phyloP scores from a whole-genome alignment of 306 rosid genomes.

The Acmispon strigosus region DNA sequence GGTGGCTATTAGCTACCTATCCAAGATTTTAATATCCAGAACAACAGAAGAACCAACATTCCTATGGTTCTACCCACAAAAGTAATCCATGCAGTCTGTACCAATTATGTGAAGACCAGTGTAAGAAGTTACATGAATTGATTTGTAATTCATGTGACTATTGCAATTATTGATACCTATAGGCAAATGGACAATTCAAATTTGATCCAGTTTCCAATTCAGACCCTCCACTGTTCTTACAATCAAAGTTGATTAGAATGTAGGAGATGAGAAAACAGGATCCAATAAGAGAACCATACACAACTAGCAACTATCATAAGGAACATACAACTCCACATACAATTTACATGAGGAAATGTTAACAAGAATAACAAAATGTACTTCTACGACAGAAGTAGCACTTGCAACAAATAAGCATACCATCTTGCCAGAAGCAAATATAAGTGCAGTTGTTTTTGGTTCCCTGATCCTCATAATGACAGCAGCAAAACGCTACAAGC shows the following conservation, averaged over 20 bases:
- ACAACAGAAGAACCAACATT: too few species aligned
- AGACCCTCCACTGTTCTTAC: not conserved
- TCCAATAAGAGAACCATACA: not conserved
- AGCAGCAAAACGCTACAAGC: constrained; percentile 90
- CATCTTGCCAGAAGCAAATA: constrained; percentile 97
- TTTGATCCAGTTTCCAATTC: not conserved
- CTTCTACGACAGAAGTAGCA: not conserved
- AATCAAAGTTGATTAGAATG: not conserved
- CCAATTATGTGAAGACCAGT: not conserved
- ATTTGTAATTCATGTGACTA: not conserved
- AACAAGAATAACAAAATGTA: not conserved
- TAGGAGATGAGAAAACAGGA: not conserved
- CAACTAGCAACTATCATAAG: not conserved
- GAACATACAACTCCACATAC: not conserved
- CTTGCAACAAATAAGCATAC: constrained; percentile 31
- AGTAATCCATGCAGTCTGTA: not conserved
- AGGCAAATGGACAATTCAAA: not conserved
- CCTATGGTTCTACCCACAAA: not conserved
- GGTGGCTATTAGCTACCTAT: not conserved
- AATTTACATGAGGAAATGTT: not conserved
- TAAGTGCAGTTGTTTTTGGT: constrained; percentile 93
- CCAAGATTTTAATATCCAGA: not conserved
- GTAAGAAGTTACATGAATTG: not conserved
- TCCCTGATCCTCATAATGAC: constrained; percentile 98
- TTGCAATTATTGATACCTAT: not conserved